Conservation (phyloP, 805 yeast genomes). For the Ogataea degrootiae region DNA sequence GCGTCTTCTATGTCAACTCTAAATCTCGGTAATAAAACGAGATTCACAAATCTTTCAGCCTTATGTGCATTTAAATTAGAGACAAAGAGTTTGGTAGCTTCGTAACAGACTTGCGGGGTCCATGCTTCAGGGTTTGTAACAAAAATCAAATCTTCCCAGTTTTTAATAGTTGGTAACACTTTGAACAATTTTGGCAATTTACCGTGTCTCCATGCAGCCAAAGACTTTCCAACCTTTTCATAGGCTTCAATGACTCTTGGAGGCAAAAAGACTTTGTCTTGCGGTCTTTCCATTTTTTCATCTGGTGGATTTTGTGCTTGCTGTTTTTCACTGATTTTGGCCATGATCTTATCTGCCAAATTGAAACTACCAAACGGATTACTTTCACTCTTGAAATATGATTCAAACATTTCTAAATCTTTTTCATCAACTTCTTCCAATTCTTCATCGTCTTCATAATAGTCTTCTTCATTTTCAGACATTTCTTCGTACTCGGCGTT, state of each 20-base stretch:
- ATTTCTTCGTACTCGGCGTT: slow-evolving; percentile 26
- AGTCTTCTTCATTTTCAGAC: slow-evolving; percentile 35
- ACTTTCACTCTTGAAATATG: slow-evolving; percentile 47
- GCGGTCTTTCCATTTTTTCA: slow-evolving; percentile 34
- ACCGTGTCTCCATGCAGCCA: slow-evolving; percentile 90
- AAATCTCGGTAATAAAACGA: slow-evolving; percentile 66
- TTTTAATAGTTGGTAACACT: slow-evolving; percentile 84
- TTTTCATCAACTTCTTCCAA: slow-evolving; percentile 63
- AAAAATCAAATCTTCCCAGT: slow-evolving; percentile 93
- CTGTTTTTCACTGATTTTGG: slow-evolving; percentile 70
- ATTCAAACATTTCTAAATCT: slow-evolving; percentile 80
- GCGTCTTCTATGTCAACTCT: slow-evolving; percentile 66
- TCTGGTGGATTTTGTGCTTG: slow-evolving; percentile 24
- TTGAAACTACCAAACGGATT: slow-evolving; percentile 46
- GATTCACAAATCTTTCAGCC: slow-evolving; percentile 76
- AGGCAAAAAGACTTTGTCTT: slow-evolving; percentile 81
- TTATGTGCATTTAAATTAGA: slow-evolving; percentile 84
- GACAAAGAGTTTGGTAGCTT: slow-evolving; percentile 91
- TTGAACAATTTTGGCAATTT: slow-evolving; percentile 95
- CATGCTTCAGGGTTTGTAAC: slow-evolving; percentile 90
- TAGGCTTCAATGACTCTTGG: slow-evolving; percentile 96
- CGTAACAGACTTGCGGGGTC: slow-evolving; percentile 94
- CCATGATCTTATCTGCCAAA: slow-evolving; percentile 91
- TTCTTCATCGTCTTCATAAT: slow-evolving; percentile 47
- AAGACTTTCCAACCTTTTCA: slow-evolving; percentile 81